Conservation (phyloP, 164 flowering plant species). For the Macadamia tetraphylla region DNA sequence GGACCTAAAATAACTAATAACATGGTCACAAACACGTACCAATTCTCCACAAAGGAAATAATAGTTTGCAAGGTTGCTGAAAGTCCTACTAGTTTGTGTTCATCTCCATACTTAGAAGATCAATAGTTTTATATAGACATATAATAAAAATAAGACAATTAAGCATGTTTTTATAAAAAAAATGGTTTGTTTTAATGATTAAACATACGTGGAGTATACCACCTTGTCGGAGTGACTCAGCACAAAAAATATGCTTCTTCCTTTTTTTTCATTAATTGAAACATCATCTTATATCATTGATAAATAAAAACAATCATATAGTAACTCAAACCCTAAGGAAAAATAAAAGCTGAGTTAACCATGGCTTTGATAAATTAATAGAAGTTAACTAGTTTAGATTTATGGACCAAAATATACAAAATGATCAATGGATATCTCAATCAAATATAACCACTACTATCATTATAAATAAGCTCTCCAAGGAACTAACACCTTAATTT, state of each 20-base stretch:
- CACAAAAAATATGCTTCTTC: conserved; percentile 87
- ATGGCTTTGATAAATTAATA: too few species aligned
- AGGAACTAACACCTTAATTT: too few species aligned
- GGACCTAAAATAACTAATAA: neutral
- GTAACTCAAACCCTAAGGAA: too few species aligned
- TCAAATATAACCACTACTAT: too few species aligned
- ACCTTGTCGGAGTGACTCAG: conserved; percentile 96
- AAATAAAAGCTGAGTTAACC: too few species aligned
- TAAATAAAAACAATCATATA: neutral
- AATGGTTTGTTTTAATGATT: neutral
- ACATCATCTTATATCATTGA: conserved; percentile 88
- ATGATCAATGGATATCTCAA: too few species aligned
- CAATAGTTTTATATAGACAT: too few species aligned
- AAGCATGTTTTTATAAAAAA: too few species aligned
- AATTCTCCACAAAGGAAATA: conserved; percentile 96
- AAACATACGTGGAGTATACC: conserved; percentile 78
- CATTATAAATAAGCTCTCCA: too few species aligned
- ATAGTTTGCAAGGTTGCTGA: conserved; percentile 98
- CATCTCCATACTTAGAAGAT: conserved; percentile 84
- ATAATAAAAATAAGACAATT: too few species aligned
- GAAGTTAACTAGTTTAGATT: too few species aligned
- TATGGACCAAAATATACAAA: too few species aligned
- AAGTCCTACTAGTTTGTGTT: conserved; percentile 95
- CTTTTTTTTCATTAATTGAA: conserved; percentile 94
- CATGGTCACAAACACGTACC: conserved; percentile 36